Conservation (phyloP, 1,284 basidiomycete genomes). For the Ceratobasidium theobromae region DNA sequence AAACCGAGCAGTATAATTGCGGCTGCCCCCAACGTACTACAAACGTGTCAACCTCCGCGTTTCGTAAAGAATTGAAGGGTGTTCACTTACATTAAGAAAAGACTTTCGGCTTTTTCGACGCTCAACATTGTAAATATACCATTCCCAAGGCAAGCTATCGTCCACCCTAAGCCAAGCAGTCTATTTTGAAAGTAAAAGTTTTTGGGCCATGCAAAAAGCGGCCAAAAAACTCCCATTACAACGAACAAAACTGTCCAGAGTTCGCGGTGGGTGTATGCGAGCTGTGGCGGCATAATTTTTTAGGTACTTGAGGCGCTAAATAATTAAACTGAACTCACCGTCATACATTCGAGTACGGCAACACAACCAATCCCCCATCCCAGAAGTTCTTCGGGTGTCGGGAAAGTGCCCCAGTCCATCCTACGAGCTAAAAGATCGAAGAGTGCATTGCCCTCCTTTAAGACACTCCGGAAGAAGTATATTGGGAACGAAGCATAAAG, state of each 20-base stretch:
- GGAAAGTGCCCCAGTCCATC: conserved; percentile 27
- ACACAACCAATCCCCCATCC: conserved; percentile 45
- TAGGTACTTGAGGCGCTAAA: neutral
- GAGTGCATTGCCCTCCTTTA: conserved; percentile 28
- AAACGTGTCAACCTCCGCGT: neutral
- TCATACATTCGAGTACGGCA: conserved; percentile 64
- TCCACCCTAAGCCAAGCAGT: conserved; percentile 52
- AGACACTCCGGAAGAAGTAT: conserved; percentile 57
- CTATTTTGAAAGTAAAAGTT: conserved; percentile 42
- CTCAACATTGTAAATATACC: conserved; percentile 70
- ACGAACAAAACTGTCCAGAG: conserved; percentile 74
- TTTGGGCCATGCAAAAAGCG: conserved; percentile 52
- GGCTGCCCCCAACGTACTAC: conserved; percentile 42
- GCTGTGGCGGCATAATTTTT: conserved; percentile 44
- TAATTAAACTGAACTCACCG: conserved; percentile 52
- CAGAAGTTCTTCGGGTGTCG: conserved; percentile 8
- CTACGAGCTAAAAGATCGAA: conserved; percentile 21
- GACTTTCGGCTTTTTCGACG: conserved; percentile 73
- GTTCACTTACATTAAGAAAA: conserved; percentile 57
- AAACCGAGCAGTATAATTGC: conserved; percentile 40
- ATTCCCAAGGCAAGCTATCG: conserved; percentile 54
- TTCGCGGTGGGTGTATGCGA: conserved; percentile 65
- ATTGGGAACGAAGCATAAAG: conserved; percentile 74
- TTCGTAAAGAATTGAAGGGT: neutral
- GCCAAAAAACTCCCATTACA: conserved; percentile 69